Percentiles rank a stretch among this genome's conserved stretches.
These are phyloP conservation scores for Grosmannia serpens DNA, from an alignment of 2,329 filamentous ascomycete species.

Conservation along the genomic window DNA sequence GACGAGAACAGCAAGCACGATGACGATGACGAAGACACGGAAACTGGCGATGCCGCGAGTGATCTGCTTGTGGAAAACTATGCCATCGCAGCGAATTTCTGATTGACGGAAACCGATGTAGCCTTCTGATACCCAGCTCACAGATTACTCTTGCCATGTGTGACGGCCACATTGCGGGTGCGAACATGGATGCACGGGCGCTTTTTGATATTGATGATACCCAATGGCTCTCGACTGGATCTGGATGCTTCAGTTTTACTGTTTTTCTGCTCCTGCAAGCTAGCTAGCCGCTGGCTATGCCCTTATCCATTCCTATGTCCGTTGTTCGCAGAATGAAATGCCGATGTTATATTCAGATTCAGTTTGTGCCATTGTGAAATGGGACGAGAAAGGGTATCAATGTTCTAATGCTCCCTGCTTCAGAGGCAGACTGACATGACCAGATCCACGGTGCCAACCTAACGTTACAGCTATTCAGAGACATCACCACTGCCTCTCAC, in stretches of 20 bases:
- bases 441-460: neutral
- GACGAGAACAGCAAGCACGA: conserved; percentile 21
- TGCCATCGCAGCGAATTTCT: neutral
- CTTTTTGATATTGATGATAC: conserved; percentile 12
- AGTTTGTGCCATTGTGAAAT: neutral
- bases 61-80: too few relatives aligned
- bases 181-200: too few relatives aligned
- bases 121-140: neutral
- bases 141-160: too few relatives aligned
- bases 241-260: neutral
- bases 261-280: neutral
- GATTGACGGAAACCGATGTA: neutral
- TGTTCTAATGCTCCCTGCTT: neutral
- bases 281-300: neutral
- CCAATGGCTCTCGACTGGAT: neutral
- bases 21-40: conserved; percentile 7
- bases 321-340: too few relatives aligned
- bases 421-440: neutral
- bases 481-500: conserved; percentile 6
- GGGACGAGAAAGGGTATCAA: neutral
- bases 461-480: too few relatives aligned
- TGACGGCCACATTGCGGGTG: too few relatives aligned
- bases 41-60: too few relatives aligned
- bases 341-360: too few relatives aligned
- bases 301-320: neutral